A percentile compares a stretch with the other conserved stretches of the same genome.
Evolutionary conservation across 495 filamentous ascomycete species (phyloP).

Genomic region (Aspergillus incahuasiensis): DNA sequence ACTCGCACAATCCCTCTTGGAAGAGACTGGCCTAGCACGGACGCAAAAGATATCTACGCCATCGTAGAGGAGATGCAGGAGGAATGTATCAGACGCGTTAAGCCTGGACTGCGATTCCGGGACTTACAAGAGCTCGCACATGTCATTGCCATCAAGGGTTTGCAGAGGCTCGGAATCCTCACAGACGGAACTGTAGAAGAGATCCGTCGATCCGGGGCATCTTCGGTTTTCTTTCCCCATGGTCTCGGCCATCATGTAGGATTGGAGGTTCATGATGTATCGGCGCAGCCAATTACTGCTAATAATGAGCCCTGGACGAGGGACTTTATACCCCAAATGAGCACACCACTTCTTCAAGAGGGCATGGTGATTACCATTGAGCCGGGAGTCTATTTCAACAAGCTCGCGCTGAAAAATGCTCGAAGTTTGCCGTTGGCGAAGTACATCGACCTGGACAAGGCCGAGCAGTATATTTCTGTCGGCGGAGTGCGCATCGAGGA

Average conservation of each 20-base stretch:
- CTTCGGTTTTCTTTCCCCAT: slow-evolving; percentile 83
- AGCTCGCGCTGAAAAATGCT: slow-evolving; percentile 79
- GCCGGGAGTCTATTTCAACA: slow-evolving; percentile 87
- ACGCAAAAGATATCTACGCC: slow-evolving; percentile 65
- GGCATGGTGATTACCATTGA: slow-evolving; percentile 84
- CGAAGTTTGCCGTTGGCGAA: slow-evolving; percentile 56
- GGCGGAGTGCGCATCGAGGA: slow-evolving; percentile 93
- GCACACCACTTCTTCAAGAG: slow-evolving; percentile 49
- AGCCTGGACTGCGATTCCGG: slow-evolving; percentile 60
- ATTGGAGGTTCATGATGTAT: slow-evolving; percentile 84
- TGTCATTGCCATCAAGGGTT: slow-evolving; percentile 62
- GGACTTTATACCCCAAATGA: slow-evolving; percentile 17
- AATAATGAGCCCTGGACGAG: slow-evolving; percentile 10
- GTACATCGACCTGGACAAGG: slow-evolving; percentile 69
- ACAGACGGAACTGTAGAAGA: slow-evolving; percentile 53
- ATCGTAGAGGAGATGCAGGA: slow-evolving; percentile 80
- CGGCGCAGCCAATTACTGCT: slow-evolving; percentile 44
- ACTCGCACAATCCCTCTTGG: slow-evolving; percentile 79
- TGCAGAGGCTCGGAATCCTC: slow-evolving; percentile 66
- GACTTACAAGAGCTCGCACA: slow-evolving; percentile 68
- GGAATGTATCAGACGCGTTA: slow-evolving; percentile 63
- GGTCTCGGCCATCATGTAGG: slow-evolving; percentile 87
- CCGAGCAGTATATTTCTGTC: slow-evolving; percentile 68
- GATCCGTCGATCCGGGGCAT: slow-evolving; percentile 62
- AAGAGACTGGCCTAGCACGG: slow-evolving; percentile 54